Conservation (phyloP, 163 green algal species). For the Scenedesmus sp. region DNA sequence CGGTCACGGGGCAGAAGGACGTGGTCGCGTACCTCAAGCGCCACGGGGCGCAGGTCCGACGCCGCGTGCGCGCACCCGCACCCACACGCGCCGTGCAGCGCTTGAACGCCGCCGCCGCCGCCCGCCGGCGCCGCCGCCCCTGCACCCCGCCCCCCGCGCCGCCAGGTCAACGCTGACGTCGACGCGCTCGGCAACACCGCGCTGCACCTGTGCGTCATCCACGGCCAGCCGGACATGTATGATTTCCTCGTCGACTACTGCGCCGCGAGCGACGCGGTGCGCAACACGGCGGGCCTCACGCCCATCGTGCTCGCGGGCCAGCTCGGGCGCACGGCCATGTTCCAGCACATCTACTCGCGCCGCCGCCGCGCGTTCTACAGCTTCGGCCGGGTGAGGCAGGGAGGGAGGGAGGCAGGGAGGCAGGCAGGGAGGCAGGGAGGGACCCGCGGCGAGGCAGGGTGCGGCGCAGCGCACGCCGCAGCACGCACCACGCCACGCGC, state of each 20-base stretch:
- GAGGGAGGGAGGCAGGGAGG: too few species aligned
- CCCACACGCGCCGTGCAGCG: too few species aligned
- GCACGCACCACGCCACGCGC: too few species aligned
- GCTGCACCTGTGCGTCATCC: slow-evolving; percentile 66
- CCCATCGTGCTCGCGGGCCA: slow-evolving; percentile 61
- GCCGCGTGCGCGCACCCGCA: too few species aligned
- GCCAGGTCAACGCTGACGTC: slow-evolving; percentile 33
- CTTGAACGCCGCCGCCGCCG: too few species aligned
- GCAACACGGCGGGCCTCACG: slow-evolving; percentile 47
- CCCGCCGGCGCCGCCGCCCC: neutral
- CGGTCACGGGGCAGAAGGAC: slow-evolving; percentile 65
- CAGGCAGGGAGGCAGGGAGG: too few species aligned
- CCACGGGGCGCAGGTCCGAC: slow-evolving; percentile 53
- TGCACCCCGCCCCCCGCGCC: neutral
- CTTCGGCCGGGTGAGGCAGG: slow-evolving; percentile 46
- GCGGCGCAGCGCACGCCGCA: neutral
- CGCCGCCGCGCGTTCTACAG: slow-evolving; percentile 48
- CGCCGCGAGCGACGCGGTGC: slow-evolving; percentile 38
- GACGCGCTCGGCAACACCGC: slow-evolving; percentile 61
- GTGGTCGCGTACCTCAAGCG: slow-evolving; percentile 65
- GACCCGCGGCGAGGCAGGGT: too few species aligned
- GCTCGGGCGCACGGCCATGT: slow-evolving; percentile 59
- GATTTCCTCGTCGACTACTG: slow-evolving; percentile 68
- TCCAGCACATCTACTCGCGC: slow-evolving; percentile 71
- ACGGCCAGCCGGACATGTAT: slow-evolving; percentile 69